These are phyloP conservation scores for Leptographium procerum DNA, from an alignment of 2,329 filamentous ascomycete species.

Conservation along the genomic window DNA sequence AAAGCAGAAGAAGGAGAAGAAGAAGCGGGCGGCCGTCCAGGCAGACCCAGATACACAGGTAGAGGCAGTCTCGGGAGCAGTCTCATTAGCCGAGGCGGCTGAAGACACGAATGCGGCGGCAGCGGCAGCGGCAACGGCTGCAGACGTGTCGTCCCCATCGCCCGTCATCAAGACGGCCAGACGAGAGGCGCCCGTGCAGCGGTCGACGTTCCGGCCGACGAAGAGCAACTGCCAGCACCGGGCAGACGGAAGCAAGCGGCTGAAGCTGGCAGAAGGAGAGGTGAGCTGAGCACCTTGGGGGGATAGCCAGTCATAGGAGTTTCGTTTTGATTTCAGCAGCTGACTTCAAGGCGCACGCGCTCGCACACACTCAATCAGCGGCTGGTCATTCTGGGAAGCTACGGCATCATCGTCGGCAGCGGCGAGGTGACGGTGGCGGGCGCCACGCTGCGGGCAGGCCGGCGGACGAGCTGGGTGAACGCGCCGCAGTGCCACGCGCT, in stretches of 20 bases:
- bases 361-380: conserved; percentile 36
- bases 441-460: conserved; percentile 39
- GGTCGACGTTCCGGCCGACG: conserved; percentile 34
- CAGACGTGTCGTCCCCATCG: no score
- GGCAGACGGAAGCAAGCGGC: conserved; percentile 25
- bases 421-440: conserved; percentile 57
- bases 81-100: neutral
- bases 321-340: no score
- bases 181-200: conserved; percentile 17
- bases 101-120: neutral
- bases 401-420: conserved; percentile 47
- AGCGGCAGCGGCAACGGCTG: neutral
- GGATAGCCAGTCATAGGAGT: no score
- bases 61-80: no score
- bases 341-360: no score
- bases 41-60: no score
- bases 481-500: conserved; percentile 60
- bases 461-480: conserved; percentile 41
- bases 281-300: no score
- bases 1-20: neutral
- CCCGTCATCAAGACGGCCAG: neutral
- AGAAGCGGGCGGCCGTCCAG: neutral
- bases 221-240: conserved; percentile 31
- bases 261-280: conserved; percentile 38
- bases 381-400: conserved; percentile 55